Conservation (phyloP, 768 basidiomycete species). For the Podaxis sp. region DNA sequence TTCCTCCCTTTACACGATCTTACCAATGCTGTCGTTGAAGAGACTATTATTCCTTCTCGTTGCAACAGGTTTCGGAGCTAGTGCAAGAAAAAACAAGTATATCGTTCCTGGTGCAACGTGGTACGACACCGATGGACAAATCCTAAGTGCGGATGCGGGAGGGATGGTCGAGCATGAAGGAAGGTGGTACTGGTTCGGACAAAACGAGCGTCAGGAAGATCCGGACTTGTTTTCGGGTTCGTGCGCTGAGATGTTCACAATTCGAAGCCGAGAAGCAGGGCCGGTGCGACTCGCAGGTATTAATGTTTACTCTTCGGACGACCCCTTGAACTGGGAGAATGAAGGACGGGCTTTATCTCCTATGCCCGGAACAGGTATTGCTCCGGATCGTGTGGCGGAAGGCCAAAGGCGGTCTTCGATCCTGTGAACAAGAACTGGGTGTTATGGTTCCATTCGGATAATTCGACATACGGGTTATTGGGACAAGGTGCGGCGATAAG, state of each 20-base stretch:
- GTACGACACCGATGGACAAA: slow-evolving; percentile 23
- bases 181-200: slow-evolving; percentile 26
- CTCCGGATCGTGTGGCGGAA: slow-evolving; percentile 21
- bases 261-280: neutral
- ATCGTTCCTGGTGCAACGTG: slow-evolving; percentile 25
- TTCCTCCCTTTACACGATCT: neutral
- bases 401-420: slow-evolving; percentile 24
- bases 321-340: slow-evolving; percentile 25
- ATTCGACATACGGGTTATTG: slow-evolving; percentile 23
- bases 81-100: slow-evolving; percentile 18
- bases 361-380: slow-evolving; percentile 21
- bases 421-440: slow-evolving; percentile 20
- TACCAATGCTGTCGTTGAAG: neutral
- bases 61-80: neutral
- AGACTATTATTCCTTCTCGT: neutral
- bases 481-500: slow-evolving; percentile 24
- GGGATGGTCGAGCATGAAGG: slow-evolving; percentile 21
- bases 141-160: slow-evolving; percentile 23
- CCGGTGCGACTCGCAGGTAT: slow-evolving; percentile 4
- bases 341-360: slow-evolving; percentile 23
- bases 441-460: slow-evolving; percentile 26
- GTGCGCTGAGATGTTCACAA: neutral
- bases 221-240: slow-evolving; percentile 20
- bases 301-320: slow-evolving; percentile 23
- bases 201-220: slow-evolving; percentile 21